A percentile compares a stretch with the other conserved stretches of the same genome.
These are phyloP conservation scores for Castanea mollissima DNA, from an alignment of 306 rosid genomes.

Conservation along the genomic window DNA sequence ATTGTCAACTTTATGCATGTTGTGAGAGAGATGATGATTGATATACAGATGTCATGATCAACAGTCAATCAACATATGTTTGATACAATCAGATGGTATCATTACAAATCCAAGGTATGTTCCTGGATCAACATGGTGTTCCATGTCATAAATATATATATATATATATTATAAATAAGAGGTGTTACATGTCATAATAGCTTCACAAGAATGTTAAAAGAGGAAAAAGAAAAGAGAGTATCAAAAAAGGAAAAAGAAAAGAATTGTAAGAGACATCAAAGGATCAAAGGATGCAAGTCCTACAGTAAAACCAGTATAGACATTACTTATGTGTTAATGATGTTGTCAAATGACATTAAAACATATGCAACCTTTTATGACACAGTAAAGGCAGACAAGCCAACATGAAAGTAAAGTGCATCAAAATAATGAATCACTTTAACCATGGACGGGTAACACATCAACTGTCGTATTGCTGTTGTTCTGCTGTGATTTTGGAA, in stretches of 20 bases:
- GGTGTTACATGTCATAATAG: slow-evolving; percentile 21
- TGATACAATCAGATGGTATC: slow-evolving; percentile 5
- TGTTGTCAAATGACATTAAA: not conserved
- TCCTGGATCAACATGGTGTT: slow-evolving; percentile 14
- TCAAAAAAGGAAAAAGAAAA: not conserved
- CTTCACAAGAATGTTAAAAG: slow-evolving; percentile 3
- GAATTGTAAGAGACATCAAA: not conserved
- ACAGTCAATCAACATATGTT: slow-evolving; percentile 8
- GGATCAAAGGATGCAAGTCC: not conserved
- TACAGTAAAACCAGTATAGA: slow-evolving; percentile 23
- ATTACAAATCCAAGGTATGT: not conserved
- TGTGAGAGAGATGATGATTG: not conserved
- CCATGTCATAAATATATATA: slow-evolving; percentile 4
- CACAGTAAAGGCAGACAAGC: not conserved
- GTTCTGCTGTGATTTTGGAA: too few species aligned
- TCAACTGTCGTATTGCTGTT: not conserved
- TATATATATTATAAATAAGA: too few species aligned
- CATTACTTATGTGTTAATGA: slow-evolving; percentile 8
- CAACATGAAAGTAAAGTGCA: not conserved
- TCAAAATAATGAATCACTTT: not conserved
- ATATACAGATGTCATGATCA: slow-evolving; percentile 21
- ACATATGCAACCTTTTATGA: not conserved
- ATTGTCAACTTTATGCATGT: not conserved
- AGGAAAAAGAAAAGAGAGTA: not conserved
- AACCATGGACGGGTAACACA: not conserved